These are phyloP conservation scores for Paraphoma chrysanthemicola DNA, from an alignment of 2,329 filamentous ascomycete species.

Conservation along the genomic window DNA sequence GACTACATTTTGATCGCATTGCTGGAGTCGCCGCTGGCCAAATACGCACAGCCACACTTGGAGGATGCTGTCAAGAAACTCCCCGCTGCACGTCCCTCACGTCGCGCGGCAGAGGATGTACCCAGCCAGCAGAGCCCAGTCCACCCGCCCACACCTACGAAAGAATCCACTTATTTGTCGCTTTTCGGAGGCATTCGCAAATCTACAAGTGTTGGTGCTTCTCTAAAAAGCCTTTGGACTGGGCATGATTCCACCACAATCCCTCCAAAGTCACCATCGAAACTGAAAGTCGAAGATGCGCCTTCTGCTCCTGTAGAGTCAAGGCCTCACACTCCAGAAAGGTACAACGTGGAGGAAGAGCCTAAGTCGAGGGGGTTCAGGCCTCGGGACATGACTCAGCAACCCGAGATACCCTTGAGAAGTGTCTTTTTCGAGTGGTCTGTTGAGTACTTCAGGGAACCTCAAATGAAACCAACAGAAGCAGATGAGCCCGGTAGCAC, in stretches of 20 bases:
- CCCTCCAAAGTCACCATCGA: conserved; percentile 38
- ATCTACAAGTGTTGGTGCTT: conserved; percentile 70
- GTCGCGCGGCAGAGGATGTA: conserved; percentile 35
- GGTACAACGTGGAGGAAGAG: conserved; percentile 74
- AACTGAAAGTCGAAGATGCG: conserved; percentile 64
- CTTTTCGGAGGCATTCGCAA: conserved; percentile 65
- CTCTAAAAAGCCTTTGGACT: conserved; percentile 66
- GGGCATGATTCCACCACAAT: conserved; percentile 39
- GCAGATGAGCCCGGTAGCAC: conserved; percentile 95
- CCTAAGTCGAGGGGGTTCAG: conserved; percentile 81
- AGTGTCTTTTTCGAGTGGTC: conserved; percentile 95
- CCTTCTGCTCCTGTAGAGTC: conserved; percentile 75
- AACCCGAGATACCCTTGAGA: conserved; percentile 74
- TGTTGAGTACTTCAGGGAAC: conserved; percentile 94
- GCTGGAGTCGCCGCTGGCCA: conserved; percentile 76
- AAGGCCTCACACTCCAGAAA: conserved; percentile 68
- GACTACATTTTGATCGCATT: conserved; percentile 84
- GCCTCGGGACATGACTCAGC: conserved; percentile 64
- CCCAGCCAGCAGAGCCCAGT: conserved; percentile 53
- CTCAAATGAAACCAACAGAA: conserved; percentile 96
- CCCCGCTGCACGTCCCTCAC: conserved; percentile 56
- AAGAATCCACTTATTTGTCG: conserved; percentile 64
- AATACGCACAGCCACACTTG: conserved; percentile 73
- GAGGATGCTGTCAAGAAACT: conserved; percentile 67
- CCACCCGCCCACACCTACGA: conserved; percentile 57